Base-by-base conservation (phyloP, 202 grass and related monocot genomes). In the Saccharum hybrid region DNA sequence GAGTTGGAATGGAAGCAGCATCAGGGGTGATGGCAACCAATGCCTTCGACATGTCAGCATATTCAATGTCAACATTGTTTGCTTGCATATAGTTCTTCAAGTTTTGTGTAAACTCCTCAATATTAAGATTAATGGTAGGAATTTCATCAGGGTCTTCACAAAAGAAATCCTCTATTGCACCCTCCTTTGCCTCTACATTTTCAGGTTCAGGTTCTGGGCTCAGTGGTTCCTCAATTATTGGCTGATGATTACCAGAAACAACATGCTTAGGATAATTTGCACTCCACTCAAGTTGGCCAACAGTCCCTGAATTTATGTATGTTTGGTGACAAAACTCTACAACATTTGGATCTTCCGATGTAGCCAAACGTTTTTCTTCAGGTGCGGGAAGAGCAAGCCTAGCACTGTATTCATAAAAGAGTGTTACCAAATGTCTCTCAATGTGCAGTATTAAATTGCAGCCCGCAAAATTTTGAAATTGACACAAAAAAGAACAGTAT, bases 151-250 rank as follows among this genome's bases (percentile, higher is more conserved):
- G 88, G 45, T 94, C 90, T 72, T 97, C 90, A 82, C 70, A 36
- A 75, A 89, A 92, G 37, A 89, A 83, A 88, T 94, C 94, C 81
- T 93, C 94, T 77, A 93, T 97, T 87, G 78, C 88, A 34, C 71
- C 65, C 37, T 87, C 87, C 83, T 88, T 92, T 30, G 68, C 66
- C 36, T 90, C 82, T 65, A 60, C 13, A 43, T 8, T 80, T 75
- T 86, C 87, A 33, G 84, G 68, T 88, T 94, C 89, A 39, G 91
- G 81, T 84, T 97, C 88, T 75, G 91, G 94, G 66, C 81, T 92
- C 68, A 81, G 77, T 82, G 94, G 94, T 88, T 97, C 94, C 77
- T 97, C 94, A 51, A 94, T 92, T 30, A 97, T 94, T 51, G 91
- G 94, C 75, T 92, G 81, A 21, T 73, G 84, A 48, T 85, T 80